A percentile compares a stretch with the other conserved stretches of the same genome.
Evolutionary conservation across 1,284 basidiomycete species (phyloP).

Genomic region (Rhodofomes roseus): DNA sequence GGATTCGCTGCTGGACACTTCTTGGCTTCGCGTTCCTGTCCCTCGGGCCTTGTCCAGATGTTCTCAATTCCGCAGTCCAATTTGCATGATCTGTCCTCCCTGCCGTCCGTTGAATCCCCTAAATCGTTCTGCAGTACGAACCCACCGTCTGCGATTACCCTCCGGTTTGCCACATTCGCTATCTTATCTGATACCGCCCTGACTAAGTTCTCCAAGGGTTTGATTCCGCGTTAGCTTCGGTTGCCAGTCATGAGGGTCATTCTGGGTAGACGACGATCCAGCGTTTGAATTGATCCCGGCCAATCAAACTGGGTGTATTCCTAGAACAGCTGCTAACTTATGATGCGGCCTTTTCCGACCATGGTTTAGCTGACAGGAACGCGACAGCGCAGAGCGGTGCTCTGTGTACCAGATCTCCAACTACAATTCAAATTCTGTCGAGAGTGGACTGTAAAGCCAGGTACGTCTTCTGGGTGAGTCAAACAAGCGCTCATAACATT

Average conservation of each 20-base stretch:
- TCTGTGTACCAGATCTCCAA: too few relatives aligned
- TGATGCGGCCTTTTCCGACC: not conserved
- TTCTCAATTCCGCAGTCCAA: not conserved
- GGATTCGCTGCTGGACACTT: not conserved
- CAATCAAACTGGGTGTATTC: not conserved
- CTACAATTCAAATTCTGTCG: too few relatives aligned
- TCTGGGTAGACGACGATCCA: not conserved
- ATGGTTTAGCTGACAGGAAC: not conserved
- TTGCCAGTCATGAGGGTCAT: not conserved
- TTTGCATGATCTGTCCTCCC: not conserved
- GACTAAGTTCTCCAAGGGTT: not conserved
- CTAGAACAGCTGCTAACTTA: not conserved
- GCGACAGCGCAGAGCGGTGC: too few relatives aligned
- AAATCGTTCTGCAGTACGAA: not conserved
- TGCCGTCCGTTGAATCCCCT: not conserved
- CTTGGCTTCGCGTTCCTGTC: not conserved
- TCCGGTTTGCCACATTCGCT: not conserved
- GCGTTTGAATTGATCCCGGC: not conserved
- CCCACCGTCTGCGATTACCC: not conserved
- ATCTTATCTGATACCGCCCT: not conserved
- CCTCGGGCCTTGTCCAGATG: not conserved
- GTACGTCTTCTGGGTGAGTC: too few relatives aligned
- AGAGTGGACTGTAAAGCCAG: too few relatives aligned
- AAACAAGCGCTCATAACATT: too few relatives aligned
- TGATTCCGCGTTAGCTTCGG: not conserved